Evolutionary conservation across 257 asterid species (phyloP).

Genomic region (Solanum phureja): DNA sequence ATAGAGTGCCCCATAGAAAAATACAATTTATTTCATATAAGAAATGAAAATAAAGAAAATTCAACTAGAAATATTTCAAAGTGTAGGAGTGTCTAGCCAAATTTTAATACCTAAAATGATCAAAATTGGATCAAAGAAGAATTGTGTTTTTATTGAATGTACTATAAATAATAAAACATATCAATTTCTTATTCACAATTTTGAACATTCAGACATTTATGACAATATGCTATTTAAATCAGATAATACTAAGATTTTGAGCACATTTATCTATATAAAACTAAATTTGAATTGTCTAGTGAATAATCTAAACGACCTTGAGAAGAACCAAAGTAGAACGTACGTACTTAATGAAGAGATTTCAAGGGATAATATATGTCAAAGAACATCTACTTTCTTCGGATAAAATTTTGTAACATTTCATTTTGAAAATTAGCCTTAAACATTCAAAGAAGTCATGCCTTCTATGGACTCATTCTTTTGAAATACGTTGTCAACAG

Average conservation of each 20-base stretch:
- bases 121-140: neutral
- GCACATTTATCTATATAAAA: too few species aligned
- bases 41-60: too few species aligned
- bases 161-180: neutral
- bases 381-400: neutral
- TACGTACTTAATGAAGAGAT: too few species aligned
- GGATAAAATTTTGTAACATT: neutral
- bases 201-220: too few species aligned
- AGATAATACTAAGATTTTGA: too few species aligned
- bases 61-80: too few species aligned
- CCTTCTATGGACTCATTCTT: neutral
- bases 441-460: neutral
- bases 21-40: too few species aligned
- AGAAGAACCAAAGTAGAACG: neutral
- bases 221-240: neutral
- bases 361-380: too few species aligned
- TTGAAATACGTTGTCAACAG: neutral
- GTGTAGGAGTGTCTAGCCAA: neutral
- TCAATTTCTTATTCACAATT: neutral
- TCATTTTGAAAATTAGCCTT: neutral
- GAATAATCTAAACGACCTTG: neutral
- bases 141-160: neutral
- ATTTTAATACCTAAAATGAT: neutral
- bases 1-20: neutral
- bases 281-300: neutral